These are phyloP conservation scores for Linnemannia exigua DNA, from an alignment of 192 early-diverging fungal species.

Conservation along the genomic window DNA sequence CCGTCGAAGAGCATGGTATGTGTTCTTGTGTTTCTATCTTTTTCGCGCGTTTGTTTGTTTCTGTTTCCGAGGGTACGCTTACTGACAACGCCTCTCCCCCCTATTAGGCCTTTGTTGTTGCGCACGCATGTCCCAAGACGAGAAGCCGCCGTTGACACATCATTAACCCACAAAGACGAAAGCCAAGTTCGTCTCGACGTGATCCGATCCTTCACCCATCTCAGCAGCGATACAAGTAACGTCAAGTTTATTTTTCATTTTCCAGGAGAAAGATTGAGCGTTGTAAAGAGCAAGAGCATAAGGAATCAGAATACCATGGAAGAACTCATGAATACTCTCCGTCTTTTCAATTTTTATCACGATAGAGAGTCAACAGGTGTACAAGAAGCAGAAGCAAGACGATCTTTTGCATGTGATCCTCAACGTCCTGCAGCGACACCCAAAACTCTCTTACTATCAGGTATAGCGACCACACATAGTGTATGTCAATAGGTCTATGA, in stretches of 20 bases:
- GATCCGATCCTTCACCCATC: conserved; percentile 61
- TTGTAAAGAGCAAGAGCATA: background rate
- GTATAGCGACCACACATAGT: conserved; percentile 17
- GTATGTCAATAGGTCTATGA: background rate
- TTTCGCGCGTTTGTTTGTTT: background rate
- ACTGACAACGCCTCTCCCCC: background rate
- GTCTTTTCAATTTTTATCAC: background rate
- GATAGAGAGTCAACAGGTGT: conserved; percentile 28
- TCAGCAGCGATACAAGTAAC: conserved; percentile 47
- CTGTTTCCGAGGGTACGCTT: background rate
- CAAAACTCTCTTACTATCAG: conserved; percentile 67
- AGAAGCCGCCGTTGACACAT: conserved; percentile 2
- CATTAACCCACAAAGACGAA: conserved; percentile 62
- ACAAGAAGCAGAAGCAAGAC: conserved; percentile 60
- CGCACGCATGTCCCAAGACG: conserved; percentile 36
- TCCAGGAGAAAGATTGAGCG: background rate
- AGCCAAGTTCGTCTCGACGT: conserved; percentile 64
- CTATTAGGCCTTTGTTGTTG: conserved; percentile 61
- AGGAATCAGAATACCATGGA: background rate
- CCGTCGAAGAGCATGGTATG: conserved; percentile 61
- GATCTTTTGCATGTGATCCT: conserved; percentile 65
- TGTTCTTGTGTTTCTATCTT: background rate
- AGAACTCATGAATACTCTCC: background rate
- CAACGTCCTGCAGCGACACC: conserved; percentile 62
- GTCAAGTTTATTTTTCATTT: too few species aligned